Evolutionary conservation across 2,329 filamentous ascomycete genomes (phyloP).

Genomic region (Metarhizium sp.): DNA sequence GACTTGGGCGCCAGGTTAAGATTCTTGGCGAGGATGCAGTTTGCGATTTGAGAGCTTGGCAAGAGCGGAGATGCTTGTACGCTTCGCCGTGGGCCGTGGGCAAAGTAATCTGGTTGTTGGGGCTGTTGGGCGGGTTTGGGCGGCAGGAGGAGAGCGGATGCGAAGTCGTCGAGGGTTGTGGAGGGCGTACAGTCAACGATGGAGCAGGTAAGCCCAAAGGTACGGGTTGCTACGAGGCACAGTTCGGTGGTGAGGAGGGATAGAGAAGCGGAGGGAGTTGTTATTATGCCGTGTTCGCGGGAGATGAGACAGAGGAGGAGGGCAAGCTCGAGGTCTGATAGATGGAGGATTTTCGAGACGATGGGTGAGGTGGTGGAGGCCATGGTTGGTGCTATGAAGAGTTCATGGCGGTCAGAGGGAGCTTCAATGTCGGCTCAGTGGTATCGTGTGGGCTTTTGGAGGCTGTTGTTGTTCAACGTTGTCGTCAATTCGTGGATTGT

Average conservation of each 20-base stretch:
- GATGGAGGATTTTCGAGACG: constrained; percentile 60
- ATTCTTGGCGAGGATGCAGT: constrained; percentile 74
- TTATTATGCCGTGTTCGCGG: constrained; percentile 81
- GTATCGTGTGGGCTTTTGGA: neutral
- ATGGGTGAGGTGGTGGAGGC: constrained; percentile 20
- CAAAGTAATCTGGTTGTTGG: constrained; percentile 21
- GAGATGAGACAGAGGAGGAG: constrained; percentile 71
- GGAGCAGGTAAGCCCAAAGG: constrained; percentile 63
- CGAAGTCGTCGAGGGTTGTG: constrained; percentile 76
- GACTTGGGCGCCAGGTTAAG: constrained; percentile 63
- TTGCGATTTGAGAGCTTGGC: constrained; percentile 49
- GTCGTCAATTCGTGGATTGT: neutral
- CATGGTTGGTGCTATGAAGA: neutral
- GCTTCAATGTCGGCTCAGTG: neutral
- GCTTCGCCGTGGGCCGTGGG: constrained; percentile 13
- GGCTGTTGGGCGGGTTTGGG: constrained; percentile 13
- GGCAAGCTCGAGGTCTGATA: constrained; percentile 85
- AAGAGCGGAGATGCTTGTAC: constrained; percentile 15
- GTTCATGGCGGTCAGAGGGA: neutral
- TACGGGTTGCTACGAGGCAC: constrained; percentile 57
- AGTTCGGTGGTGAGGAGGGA: constrained; percentile 67
- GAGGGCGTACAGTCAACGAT: constrained; percentile 63
- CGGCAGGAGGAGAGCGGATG: constrained; percentile 52
- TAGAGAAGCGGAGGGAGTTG: constrained; percentile 53
- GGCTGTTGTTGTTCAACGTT: neutral